A percentile compares a stretch with the other conserved stretches of the same genome.
phyloP scores from a whole-genome alignment of 1,139 yeast genomes.

The Suhomyces yuchorum region DNA sequence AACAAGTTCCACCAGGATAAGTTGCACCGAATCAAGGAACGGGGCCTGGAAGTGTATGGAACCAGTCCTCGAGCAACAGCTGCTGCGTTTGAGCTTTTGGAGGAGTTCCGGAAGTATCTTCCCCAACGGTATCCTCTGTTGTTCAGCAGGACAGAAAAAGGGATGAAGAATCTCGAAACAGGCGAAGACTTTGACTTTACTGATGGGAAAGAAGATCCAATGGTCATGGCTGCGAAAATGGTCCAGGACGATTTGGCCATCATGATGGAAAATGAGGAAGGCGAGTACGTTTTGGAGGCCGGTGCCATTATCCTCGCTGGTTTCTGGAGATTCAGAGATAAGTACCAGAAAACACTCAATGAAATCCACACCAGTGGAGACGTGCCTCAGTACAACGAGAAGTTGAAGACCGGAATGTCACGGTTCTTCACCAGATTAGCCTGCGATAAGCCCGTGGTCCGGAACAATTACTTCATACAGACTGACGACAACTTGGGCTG shows the following conservation, averaged over 20 bases:
- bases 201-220: conserved; percentile 50
- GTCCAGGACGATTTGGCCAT: conserved; percentile 71
- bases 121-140: conserved; percentile 61
- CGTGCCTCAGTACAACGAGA: conserved; percentile 62
- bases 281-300: conserved; percentile 55
- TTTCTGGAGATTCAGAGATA: conserved; percentile 64
- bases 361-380: conserved; percentile 65
- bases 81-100: conserved; percentile 59
- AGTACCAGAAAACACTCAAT: conserved; percentile 53
- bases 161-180: conserved; percentile 55
- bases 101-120: conserved; percentile 54
- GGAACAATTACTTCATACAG: conserved; percentile 68
- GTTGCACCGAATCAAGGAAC: conserved; percentile 46
- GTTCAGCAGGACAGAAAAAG: conserved; percentile 46
- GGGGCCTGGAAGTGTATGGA: conserved; percentile 51
- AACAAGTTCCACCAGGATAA: conserved; percentile 54
- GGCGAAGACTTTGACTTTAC: conserved; percentile 48
- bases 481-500: conserved; percentile 65
- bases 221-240: conserved; percentile 56
- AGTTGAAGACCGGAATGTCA: conserved; percentile 64
- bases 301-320: conserved; percentile 68
- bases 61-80: conserved; percentile 54
- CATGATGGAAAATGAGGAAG: conserved; percentile 60
- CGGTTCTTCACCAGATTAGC: conserved; percentile 59
- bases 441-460: conserved; percentile 58